Base-by-base conservation (phyloP, 495 filamentous ascomycete genomes). In the Penicillium turbatum region DNA sequence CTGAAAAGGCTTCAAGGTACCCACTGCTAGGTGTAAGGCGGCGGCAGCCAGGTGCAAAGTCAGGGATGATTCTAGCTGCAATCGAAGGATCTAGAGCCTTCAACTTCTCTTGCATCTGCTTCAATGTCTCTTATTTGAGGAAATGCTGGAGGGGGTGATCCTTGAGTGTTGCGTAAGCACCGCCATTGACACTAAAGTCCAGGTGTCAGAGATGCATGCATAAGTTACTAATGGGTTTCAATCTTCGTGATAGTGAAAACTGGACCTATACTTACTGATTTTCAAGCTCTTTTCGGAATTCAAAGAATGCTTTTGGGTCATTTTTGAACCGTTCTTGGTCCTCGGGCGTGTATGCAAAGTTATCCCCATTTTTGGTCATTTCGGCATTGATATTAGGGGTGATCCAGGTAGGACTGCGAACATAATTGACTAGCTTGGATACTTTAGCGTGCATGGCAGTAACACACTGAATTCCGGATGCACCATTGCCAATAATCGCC, bases 401-500 rank as follows among this genome's bases (percentile, higher is more conserved):
- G 1, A 64, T 27, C 59, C 62, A 64, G 6, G 61, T 64, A 9
- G 61, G 50, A 15, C 13, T 57, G 5, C 66, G 59, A 12, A 70
- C 62, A 48, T 65, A 74, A 13, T 63, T 65, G 10, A 68, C 53
- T 1, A 73, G 59, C 3, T 63, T 53, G 6, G 72, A 69, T 0
- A 61, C 60, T n/a, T 54, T 44, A 27, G 43, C 26, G 41, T 81
- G 79, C 26, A 87, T 74, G 34, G 75, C 69, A 0, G 82, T 75
- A 1, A 86, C 69, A 10, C 85, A 69, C 54, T 87, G 83, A n/a
- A 71, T 61, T 5, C 60, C 68, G 11, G 71, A 75, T 4, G 65
- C 66, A 52, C 78, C 78, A 63, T 48, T 73, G 36, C 80, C 80
- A 35, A 83, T 74, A 1, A 81, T 53, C 3, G 74, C 77, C 29